phyloP scores from a whole-genome alignment of 2,329 filamentous ascomycete genomes.

The Cercospora zeae-maydis region DNA sequence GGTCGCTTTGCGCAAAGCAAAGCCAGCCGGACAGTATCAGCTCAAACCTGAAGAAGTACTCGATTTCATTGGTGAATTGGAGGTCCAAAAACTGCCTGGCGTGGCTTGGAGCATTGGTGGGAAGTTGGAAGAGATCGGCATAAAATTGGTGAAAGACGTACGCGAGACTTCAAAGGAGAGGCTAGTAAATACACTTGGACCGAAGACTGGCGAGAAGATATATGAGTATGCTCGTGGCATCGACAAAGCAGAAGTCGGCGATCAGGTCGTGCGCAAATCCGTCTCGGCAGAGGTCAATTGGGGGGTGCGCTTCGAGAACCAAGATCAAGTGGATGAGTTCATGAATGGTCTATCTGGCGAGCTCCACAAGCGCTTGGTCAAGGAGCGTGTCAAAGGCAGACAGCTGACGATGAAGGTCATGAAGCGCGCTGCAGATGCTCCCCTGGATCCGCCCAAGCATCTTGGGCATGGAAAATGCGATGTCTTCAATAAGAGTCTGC shows the following conservation, averaged over 20 bases:
- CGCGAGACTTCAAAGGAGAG: conserved; percentile 72
- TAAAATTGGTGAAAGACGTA: conserved; percentile 79
- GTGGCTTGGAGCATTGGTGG: conserved; percentile 87
- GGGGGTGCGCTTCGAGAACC: conserved; percentile 91
- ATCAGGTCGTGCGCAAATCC: conserved; percentile 81
- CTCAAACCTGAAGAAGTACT: conserved; percentile 77
- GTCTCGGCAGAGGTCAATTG: conserved; percentile 97
- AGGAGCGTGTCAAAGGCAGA: conserved; percentile 80
- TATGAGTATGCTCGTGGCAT: conserved; percentile 89
- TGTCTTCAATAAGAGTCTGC: conserved; percentile 80
- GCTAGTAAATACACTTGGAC: conserved; percentile 69
- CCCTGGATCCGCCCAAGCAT: conserved; percentile 87
- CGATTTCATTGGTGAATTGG: conserved; percentile 70
- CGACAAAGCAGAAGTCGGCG: conserved; percentile 79
- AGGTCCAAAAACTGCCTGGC: conserved; percentile 78
- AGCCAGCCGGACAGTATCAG: conserved; percentile 89
- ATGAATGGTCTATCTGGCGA: conserved; percentile 80
- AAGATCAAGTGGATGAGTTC: conserved; percentile 92
- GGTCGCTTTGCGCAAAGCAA: conserved; percentile 83
- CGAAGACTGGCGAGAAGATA: conserved; percentile 87
- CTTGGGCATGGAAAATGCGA: conserved; percentile 95
- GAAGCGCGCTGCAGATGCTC: conserved; percentile 79
- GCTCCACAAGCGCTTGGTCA: conserved; percentile 72
- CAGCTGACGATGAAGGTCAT: conserved; percentile 95
- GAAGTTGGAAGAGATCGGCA: conserved; percentile 81